Evolutionary conservation across 805 yeast genomes (phyloP), one percentile per base, ranked within the genome.

Genomic region (Nakazawaea anatomiae): DNA sequence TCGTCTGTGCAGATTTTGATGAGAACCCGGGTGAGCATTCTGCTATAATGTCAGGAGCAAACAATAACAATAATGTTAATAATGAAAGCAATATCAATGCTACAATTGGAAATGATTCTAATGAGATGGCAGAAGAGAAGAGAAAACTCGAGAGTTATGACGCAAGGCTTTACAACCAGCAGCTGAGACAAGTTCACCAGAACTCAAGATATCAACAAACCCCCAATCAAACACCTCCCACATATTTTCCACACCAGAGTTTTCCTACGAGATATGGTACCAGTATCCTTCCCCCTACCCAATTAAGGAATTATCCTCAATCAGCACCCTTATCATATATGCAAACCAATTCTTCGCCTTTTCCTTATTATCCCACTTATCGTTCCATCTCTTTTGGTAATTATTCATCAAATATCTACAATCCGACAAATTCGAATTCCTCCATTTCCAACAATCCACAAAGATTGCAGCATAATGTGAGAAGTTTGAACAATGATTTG

Each of bases 211-310:
- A 4, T 35, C 41, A 34, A 12, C 47, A 34, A 14, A 46, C 29
- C 39, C 43, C 38, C 30, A 28, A 38, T 39, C 43, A 39, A 39
- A n/a, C 25, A 25, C 50, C 45, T 32, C 40, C 45, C 34, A 44
- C n/a, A 12, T 35, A 27, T 27, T 44, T 44, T n/a, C 47, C 41
- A 6, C 51, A 47, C 35, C 51, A n/a, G 32, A 42, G 44, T 28
- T 47, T 31, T 32, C 47, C 47, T 11, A 44, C 28, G 12, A 36
- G 34, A 4, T 28, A 11, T 36, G 40, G 28, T 12, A n/a, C 36
- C 7, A 38, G n/a, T 44, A 34, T 44, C 9, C 12, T 35, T 7
- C 39, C 40, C 12, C 40, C 14, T 10, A 34, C 31, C 47, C 39
- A 32, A 11, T 7, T 41, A 12, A 31, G 10, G 34, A 27, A 5